A percentile compares a stretch with the other conserved stretches of the same genome.
phyloP scores from a whole-genome alignment of 352 stramenopile species.

The Phytophthora megakarya region DNA sequence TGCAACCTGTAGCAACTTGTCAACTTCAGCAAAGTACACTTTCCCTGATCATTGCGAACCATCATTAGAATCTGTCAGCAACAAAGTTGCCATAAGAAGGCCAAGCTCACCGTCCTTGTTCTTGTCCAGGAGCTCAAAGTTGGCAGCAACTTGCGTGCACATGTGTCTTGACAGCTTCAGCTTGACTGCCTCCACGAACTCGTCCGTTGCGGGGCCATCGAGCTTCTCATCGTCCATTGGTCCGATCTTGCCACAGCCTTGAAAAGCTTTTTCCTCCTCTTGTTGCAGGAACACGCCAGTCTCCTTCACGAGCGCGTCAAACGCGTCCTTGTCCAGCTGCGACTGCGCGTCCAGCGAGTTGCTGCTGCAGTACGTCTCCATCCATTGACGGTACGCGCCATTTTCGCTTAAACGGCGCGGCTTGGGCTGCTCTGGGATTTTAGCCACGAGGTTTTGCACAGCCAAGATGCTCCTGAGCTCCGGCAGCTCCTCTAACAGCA shows the following conservation, averaged over 20 bases:
- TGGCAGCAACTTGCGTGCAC: conserved; percentile 37
- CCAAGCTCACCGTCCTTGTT: conserved; percentile 59
- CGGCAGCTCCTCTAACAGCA: conserved; percentile 48
- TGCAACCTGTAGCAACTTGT: too few relatives aligned
- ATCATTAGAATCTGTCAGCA: too few relatives aligned
- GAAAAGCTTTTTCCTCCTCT: conserved; percentile 47
- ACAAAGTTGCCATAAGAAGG: not conserved
- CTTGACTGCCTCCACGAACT: conserved; percentile 61
- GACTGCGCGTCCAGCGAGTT: conserved; percentile 17
- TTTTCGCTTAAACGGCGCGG: conserved; percentile 27
- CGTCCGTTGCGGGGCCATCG: conserved; percentile 20
- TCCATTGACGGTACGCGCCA: conserved; percentile 32
- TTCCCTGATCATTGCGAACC: too few relatives aligned
- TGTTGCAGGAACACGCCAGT: conserved; percentile 47
- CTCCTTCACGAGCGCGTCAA: conserved; percentile 56
- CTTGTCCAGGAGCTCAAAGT: conserved; percentile 66
- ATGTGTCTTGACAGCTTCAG: conserved; percentile 72
- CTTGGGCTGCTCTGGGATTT: conserved; percentile 34
- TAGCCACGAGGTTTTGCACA: conserved; percentile 58
- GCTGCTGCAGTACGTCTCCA: conserved; percentile 29
- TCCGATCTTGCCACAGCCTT: conserved; percentile 41
- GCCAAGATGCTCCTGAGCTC: conserved; percentile 63
- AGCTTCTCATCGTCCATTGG: conserved; percentile 44
- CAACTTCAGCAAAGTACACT: too few relatives aligned
- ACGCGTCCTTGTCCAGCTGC: conserved; percentile 49